These are phyloP conservation scores for Blastobotrys americana DNA, from an alignment of 805 yeast species.

Conservation along the genomic window DNA sequence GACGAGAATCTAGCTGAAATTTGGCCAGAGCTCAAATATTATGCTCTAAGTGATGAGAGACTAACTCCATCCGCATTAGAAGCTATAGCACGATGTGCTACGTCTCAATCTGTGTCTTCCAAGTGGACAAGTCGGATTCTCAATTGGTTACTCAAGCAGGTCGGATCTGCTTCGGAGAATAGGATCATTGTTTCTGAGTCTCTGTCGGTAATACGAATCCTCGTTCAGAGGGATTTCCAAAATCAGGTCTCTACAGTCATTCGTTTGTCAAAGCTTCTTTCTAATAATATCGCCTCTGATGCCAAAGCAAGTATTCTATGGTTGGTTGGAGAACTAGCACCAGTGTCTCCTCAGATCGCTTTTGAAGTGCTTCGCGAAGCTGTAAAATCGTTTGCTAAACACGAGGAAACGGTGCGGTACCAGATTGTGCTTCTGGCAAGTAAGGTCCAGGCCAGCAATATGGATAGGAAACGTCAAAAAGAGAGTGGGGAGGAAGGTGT, in stretches of 20 bases:
- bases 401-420: slow-evolving; percentile 52
- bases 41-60: slow-evolving; percentile 32
- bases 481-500: slow-evolving; percentile 12
- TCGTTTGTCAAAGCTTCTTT: slow-evolving; percentile 35
- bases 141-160: slow-evolving; percentile 49
- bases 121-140: slow-evolving; percentile 25
- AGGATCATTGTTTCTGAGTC: slow-evolving; percentile 49
- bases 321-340: slow-evolving; percentile 79
- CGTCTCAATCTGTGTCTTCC: slow-evolving; percentile 40
- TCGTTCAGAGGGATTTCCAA: slow-evolving; percentile 57
- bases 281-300: slow-evolving; percentile 22
- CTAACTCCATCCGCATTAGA: slow-evolving; percentile 46
- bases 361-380: slow-evolving; percentile 69
- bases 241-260: slow-evolving; percentile 50
- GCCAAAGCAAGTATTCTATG: slow-evolving; percentile 84
- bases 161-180: slow-evolving; percentile 30
- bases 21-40: slow-evolving; percentile 57
- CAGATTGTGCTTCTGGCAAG: slow-evolving; percentile 70
- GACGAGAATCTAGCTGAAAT: slow-evolving; percentile 45
- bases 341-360: slow-evolving; percentile 41
- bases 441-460: slow-evolving; percentile 54
- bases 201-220: slow-evolving; percentile 61
- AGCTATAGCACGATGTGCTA: slow-evolving; percentile 56
- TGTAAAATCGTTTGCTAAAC: slow-evolving; percentile 45
- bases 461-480: slow-evolving; percentile 33